Evolutionary conservation across 768 basidiomycete genomes (phyloP).

Genomic region (Glaciozyma martinii): DNA sequence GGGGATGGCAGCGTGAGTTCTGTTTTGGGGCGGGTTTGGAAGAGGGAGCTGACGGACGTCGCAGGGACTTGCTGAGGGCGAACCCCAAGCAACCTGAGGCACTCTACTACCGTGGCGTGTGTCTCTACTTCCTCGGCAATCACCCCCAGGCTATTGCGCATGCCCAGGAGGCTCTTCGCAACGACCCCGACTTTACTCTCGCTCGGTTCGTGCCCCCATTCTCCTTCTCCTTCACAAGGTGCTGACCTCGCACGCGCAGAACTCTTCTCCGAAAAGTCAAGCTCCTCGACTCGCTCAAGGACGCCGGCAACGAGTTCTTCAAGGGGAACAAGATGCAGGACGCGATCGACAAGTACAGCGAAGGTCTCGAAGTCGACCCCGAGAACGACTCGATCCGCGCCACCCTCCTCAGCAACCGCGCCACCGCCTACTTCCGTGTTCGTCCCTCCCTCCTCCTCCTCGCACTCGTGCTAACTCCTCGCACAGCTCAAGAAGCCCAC

Average conservation of each 20-base stretch:
- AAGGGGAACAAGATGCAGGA: conserved; percentile 54
- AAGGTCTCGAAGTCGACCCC: conserved; percentile 56
- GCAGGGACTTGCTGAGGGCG: conserved; percentile 64
- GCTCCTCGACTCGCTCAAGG: conserved; percentile 71
- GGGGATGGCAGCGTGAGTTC: conserved; percentile 60
- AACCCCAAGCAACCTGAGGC: conserved; percentile 69
- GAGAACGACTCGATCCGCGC: conserved; percentile 73
- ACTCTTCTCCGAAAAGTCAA: conserved; percentile 67
- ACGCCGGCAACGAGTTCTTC: conserved; percentile 72
- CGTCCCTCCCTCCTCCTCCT: neutral
- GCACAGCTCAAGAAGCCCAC: conserved; percentile 54
- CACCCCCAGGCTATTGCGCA: conserved; percentile 65
- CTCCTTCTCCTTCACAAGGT: neutral
- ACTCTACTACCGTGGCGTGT: conserved; percentile 64
- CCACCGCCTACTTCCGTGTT: conserved; percentile 50
- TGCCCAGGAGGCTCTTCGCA: conserved; percentile 57
- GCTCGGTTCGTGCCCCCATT: conserved; percentile 42
- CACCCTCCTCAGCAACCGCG: conserved; percentile 70
- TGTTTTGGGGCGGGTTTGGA: neutral
- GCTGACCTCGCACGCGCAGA: conserved; percentile 34
- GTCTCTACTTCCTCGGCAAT: conserved; percentile 64
- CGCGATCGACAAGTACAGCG: conserved; percentile 60
- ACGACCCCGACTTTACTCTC: conserved; percentile 65
- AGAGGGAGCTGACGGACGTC: neutral
- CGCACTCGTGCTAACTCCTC: neutral